These are phyloP conservation scores for Rhodotorula graminis DNA, from an alignment of 768 basidiomycete species.

Conservation along the genomic window DNA sequence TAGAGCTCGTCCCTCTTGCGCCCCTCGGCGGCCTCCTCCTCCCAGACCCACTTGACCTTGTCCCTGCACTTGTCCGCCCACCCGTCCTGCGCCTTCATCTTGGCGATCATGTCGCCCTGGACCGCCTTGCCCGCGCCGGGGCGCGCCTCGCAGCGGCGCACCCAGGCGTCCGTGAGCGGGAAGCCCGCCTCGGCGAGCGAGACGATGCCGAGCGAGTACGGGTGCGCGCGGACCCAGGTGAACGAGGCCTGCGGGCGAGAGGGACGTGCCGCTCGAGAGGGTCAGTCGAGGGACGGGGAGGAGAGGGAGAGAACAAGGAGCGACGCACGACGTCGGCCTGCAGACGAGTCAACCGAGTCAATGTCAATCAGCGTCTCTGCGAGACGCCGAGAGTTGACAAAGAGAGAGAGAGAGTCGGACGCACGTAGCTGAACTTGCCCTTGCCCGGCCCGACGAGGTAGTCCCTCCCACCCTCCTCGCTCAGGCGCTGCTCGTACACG, in stretches of 20 bases:
- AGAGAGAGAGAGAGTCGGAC: neutral
- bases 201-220: conserved; percentile 14
- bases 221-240: conserved; percentile 28
- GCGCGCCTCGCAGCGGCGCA: conserved; percentile 19
- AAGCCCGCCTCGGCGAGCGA: conserved; percentile 16
- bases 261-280: neutral
- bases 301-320: neutral
- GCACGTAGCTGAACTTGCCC: conserved; percentile 30
- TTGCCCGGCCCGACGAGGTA: conserved; percentile 62
- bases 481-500: conserved; percentile 75
- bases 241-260: conserved; percentile 11
- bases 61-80: conserved; percentile 24
- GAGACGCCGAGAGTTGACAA: no score
- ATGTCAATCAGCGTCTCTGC: neutral
- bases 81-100: conserved; percentile 18
- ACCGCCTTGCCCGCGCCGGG: conserved; percentile 17
- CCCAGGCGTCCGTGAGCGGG: conserved; percentile 13
- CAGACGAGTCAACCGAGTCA: no score
- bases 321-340: conserved; percentile 11
- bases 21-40: neutral
- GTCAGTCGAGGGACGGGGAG: no score
- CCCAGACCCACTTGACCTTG: conserved; percentile 27
- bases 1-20: conserved; percentile 24
- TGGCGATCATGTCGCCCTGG: conserved; percentile 9
- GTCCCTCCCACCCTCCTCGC: conserved; percentile 54